These are phyloP conservation scores for Aegilops longissima DNA, from an alignment of 176 grass and related monocot genomes.

Conservation along the genomic window DNA sequence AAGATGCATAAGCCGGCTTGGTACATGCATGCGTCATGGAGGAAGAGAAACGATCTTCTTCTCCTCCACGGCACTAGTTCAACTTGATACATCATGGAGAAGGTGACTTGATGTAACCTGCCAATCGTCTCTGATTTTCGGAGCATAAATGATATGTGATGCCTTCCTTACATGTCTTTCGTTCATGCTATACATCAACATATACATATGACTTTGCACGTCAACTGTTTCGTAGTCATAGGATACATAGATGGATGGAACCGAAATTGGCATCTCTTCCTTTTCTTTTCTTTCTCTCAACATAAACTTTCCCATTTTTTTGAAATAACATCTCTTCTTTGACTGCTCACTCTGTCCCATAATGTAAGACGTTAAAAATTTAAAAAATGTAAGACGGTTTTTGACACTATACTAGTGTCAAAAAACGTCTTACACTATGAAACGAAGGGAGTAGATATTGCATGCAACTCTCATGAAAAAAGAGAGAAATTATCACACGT, in stretches of 20 bases:
- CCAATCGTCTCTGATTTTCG: not conserved
- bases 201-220: not conserved
- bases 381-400: too few species aligned
- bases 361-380: too few species aligned
- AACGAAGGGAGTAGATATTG: not conserved
- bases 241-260: not conserved
- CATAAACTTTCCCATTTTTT: too few species aligned
- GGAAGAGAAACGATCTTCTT: too few species aligned
- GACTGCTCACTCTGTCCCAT: not conserved
- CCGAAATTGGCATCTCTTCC: not conserved
- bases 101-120: not conserved
- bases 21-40: not conserved
- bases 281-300: not conserved
- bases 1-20: not conserved
- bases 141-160: not conserved
- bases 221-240: not conserved
- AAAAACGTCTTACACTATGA: too few species aligned
- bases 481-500: not conserved
- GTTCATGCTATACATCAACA: too few species aligned
- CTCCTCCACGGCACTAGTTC: too few species aligned
- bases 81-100: too few species aligned
- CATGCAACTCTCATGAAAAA: not conserved
- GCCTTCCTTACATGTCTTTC: not conserved
- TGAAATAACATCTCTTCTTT: not conserved
- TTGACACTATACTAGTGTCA: too few species aligned